These are phyloP conservation scores for Pichia sp. DNA, from an alignment of 1,139 yeast species.

Conservation along the genomic window DNA sequence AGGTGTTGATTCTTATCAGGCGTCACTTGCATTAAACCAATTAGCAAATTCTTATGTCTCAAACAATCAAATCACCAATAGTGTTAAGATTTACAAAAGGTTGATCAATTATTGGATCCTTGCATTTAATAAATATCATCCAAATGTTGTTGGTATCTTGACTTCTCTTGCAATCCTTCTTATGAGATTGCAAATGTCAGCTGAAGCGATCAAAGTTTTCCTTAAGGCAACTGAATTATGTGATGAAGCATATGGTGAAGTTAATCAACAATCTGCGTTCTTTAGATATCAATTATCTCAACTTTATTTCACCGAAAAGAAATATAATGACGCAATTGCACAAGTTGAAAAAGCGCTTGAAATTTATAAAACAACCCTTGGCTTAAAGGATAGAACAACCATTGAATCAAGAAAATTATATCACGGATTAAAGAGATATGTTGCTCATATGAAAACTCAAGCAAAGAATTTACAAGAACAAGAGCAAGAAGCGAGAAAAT, in stretches of 20 bases:
- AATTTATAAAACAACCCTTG: conserved; percentile 50
- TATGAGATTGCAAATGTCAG: conserved; percentile 44
- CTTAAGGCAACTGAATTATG: conserved; percentile 39
- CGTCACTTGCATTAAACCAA: conserved; percentile 66
- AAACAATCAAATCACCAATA: conserved; percentile 52
- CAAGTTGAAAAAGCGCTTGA: conserved; percentile 47
- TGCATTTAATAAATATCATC: conserved; percentile 56
- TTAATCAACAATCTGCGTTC: conserved; percentile 53
- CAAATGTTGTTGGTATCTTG: conserved; percentile 60
- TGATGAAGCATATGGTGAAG: conserved; percentile 37
- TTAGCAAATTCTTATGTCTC: conserved; percentile 67
- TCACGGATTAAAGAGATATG: conserved; percentile 41
- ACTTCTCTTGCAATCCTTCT: conserved; percentile 59
- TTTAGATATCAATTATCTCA: conserved; percentile 64
- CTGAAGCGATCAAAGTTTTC: conserved; percentile 45
- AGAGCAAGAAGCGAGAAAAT: conserved; percentile 18
- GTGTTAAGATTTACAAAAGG: conserved; percentile 57
- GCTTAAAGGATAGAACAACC: conserved; percentile 57
- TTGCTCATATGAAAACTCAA: conserved; percentile 19
- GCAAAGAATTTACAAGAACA: conserved; percentile 18
- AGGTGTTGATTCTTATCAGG: conserved; percentile 77
- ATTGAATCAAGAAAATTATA: conserved; percentile 61
- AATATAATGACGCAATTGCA: conserved; percentile 49
- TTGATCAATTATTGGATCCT: conserved; percentile 53
- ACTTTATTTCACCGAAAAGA: conserved; percentile 46